Conservation (phyloP, 2,329 filamentous ascomycete genomes). For the Aspergillus tamarii region DNA sequence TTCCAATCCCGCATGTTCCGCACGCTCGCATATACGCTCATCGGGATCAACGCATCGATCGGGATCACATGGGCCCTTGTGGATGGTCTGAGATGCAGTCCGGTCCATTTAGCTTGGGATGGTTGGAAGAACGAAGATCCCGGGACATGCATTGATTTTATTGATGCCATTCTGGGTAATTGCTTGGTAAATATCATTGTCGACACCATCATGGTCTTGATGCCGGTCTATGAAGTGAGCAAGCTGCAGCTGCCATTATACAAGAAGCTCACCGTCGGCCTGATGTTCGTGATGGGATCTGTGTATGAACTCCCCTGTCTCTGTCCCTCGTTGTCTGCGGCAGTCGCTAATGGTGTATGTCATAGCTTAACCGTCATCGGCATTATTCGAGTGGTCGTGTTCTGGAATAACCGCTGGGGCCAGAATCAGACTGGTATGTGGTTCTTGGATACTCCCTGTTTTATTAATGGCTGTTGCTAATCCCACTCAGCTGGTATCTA, state of each 20-base stretch:
- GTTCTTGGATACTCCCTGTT: background rate
- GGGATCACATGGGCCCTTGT: slow-evolving; percentile 23
- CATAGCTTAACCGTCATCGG: slow-evolving; percentile 27
- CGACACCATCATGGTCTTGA: slow-evolving; percentile 23
- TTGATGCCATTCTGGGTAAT: slow-evolving; percentile 21
- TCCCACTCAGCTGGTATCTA: slow-evolving; percentile 19
- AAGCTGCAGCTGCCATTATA: slow-evolving; percentile 22
- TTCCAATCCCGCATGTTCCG: slow-evolving; percentile 25
- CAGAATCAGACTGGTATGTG: slow-evolving; percentile 20
- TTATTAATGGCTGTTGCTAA: background rate
- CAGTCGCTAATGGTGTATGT: background rate
- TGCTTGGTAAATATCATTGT: slow-evolving; percentile 26
- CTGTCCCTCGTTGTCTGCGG: background rate
- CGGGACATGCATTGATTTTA: slow-evolving; percentile 26
- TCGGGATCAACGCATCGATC: slow-evolving; percentile 25
- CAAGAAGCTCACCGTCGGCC: slow-evolving; percentile 22
- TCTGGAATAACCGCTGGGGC: slow-evolving; percentile 30
- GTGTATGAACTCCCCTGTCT: slow-evolving; percentile 12
- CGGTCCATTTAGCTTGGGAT: slow-evolving; percentile 25
- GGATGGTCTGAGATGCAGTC: slow-evolving; percentile 23
- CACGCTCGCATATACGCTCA: slow-evolving; percentile 22
- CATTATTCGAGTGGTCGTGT: slow-evolving; percentile 31
- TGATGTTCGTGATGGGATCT: slow-evolving; percentile 25
- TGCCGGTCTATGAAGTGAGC: slow-evolving; percentile 26
- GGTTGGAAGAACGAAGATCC: slow-evolving; percentile 20